phyloP scores from a whole-genome alignment of 345 rosid species.

The Lepidium didymum region DNA sequence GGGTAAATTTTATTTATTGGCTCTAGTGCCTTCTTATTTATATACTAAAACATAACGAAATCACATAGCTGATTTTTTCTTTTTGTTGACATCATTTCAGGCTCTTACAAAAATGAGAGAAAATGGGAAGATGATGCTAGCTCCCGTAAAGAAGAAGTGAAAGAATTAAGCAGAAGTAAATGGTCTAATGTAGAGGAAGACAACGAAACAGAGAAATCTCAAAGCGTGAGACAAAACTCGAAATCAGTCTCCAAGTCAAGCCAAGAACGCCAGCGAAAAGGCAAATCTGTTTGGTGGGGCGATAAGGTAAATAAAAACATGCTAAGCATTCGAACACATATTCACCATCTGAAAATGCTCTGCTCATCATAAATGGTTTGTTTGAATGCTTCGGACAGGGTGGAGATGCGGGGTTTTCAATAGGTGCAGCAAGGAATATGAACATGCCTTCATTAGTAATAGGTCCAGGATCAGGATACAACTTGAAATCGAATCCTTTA shows the following conservation, averaged over 20 bases:
- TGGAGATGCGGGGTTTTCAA: constrained; percentile 70
- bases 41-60: neutral
- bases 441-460: constrained; percentile 55
- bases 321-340: neutral
- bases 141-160: constrained; percentile 37
- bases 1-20: constrained; percentile 31
- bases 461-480: constrained; percentile 93
- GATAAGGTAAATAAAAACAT: constrained; percentile 45
- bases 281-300: constrained; percentile 81
- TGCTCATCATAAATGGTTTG: neutral
- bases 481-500: constrained; percentile 73
- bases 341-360: neutral
- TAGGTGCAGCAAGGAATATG: constrained; percentile 57
- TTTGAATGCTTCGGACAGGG: constrained; percentile 29
- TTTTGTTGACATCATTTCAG: constrained; percentile 19
- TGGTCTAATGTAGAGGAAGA: constrained; percentile 79
- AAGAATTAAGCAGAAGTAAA: constrained; percentile 71
- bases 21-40: neutral
- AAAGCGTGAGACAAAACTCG: constrained; percentile 27
- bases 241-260: constrained; percentile 48
- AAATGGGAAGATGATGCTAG: constrained; percentile 48
- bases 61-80: neutral
- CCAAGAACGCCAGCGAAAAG: constrained; percentile 37
- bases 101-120: constrained; percentile 27
- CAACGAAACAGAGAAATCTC: constrained; percentile 38